Percentiles rank a stretch among this genome's conserved stretches.
Conservation (phyloP, 2,329 filamentous ascomycete species). For the Raffaelea albimanens region DNA sequence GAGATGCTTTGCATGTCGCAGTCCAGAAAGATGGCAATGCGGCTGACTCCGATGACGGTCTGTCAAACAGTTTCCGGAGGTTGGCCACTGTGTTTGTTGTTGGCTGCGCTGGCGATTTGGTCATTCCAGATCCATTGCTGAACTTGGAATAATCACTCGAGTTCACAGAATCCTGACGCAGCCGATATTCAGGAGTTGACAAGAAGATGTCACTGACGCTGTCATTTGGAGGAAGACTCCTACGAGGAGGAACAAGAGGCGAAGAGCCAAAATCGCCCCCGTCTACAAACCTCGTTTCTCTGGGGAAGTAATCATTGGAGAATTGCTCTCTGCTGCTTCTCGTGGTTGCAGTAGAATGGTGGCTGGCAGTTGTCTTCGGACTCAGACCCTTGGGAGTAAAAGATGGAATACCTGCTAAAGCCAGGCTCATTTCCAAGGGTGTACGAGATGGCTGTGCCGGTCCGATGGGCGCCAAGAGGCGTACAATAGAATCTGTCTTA, state of each 20-base stretch:
- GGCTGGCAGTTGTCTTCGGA: too few species aligned
- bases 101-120: too few species aligned
- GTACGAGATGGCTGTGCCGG: neutral
- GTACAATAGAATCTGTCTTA: neutral
- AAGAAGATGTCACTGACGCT: neutral
- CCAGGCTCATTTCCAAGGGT: neutral
- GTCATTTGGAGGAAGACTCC: neutral
- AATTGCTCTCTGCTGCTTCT: too few species aligned
- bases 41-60: constrained; percentile 12
- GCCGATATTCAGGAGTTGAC: too few species aligned
- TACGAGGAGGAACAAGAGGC: constrained; percentile 2
- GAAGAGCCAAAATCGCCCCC: neutral
- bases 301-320: too few species aligned
- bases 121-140: too few species aligned
- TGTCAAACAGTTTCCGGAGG: constrained; percentile 20
- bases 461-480: constrained; percentile 11
- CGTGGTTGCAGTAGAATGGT: neutral
- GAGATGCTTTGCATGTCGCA: constrained; percentile 4
- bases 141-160: too few species aligned
- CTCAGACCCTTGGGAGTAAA: neutral
- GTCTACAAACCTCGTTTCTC: too few species aligned
- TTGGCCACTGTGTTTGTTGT: constrained; percentile 18
- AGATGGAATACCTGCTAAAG: neutral
- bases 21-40: neutral
- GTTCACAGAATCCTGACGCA: too few species aligned